These are phyloP conservation scores for Tephrocybe sp. DNA, from an alignment of 768 basidiomycete genomes.

Conservation along the genomic window DNA sequence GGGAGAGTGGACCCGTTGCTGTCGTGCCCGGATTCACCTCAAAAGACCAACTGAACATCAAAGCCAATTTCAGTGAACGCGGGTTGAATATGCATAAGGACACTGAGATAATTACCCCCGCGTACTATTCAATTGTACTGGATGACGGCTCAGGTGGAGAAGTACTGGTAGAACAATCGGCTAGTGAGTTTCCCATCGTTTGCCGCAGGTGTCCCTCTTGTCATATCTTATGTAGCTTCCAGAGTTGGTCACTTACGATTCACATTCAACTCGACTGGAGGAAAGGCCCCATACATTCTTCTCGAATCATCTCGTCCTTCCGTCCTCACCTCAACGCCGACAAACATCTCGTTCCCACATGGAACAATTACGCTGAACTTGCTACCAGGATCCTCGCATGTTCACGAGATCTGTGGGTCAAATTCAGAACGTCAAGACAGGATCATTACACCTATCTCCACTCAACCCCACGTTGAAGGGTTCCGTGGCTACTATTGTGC, in stretches of 20 bases:
- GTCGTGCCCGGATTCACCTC: conserved; percentile 53
- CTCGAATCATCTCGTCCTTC: conserved; percentile 66
- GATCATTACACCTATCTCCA: conserved; percentile 49
- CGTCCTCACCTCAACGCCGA: conserved; percentile 49
- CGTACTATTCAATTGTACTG: conserved; percentile 57
- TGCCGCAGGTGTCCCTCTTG: neutral
- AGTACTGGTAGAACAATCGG: conserved; percentile 57
- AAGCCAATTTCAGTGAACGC: conserved; percentile 54
- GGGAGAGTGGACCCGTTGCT: conserved; percentile 63
- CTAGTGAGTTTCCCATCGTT: conserved; percentile 43
- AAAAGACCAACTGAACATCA: conserved; percentile 31
- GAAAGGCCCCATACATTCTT: conserved; percentile 52
- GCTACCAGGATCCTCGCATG: conserved; percentile 16
- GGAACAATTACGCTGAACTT: conserved; percentile 45
- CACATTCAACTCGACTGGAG: conserved; percentile 41
- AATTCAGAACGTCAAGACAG: conserved; percentile 58
- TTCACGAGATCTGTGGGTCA: conserved; percentile 55
- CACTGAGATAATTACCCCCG: conserved; percentile 51
- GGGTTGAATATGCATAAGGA: conserved; percentile 52
- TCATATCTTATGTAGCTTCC: conserved; percentile 47
- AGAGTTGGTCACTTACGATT: conserved; percentile 74
- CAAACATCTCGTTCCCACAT: conserved; percentile 49
- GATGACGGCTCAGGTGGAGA: conserved; percentile 49
- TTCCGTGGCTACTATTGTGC: conserved; percentile 63
- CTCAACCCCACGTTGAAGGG: conserved; percentile 28